Conservation (phyloP, 495 filamentous ascomycete species). For the Tuber borchii region DNA sequence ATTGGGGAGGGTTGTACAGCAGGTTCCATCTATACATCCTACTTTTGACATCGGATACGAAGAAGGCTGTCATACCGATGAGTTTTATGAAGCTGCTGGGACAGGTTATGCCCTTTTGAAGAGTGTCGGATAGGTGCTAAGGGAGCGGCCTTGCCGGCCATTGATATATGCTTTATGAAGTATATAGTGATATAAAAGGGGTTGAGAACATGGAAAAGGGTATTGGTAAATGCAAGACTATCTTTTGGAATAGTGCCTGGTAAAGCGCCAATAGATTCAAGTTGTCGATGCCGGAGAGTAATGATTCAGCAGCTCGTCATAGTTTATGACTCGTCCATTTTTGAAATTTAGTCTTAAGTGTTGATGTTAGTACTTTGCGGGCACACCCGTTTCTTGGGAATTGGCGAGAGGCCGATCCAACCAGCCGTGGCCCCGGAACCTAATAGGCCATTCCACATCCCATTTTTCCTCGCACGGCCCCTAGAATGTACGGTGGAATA, state of each 20-base stretch:
- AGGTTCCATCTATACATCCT: conserved; percentile 1
- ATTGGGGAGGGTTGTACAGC: not conserved
- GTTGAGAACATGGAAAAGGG: not conserved
- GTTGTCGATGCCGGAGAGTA: not conserved
- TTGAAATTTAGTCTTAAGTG: not conserved
- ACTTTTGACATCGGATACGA: not conserved
- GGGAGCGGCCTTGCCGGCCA: not conserved
- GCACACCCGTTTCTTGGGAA: not conserved
- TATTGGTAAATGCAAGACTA: not conserved
- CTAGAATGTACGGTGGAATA: no score
- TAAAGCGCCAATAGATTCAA: not conserved
- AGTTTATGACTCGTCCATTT: not conserved
- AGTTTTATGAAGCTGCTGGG: not conserved
- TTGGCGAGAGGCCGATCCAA: not conserved
- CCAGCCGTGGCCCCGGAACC: not conserved
- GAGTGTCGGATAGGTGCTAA: not conserved
- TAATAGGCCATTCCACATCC: not conserved
- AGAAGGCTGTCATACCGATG: not conserved
- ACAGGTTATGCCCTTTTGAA: not conserved
- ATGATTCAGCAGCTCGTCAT: not conserved
- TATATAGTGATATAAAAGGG: not conserved
- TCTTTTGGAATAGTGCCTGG: not conserved
- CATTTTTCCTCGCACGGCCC: not conserved
- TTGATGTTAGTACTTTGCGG: not conserved
- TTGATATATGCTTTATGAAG: not conserved